Conservation (phyloP, 2,329 filamentous ascomycete genomes). For the Colletotrichum cereale region DNA sequence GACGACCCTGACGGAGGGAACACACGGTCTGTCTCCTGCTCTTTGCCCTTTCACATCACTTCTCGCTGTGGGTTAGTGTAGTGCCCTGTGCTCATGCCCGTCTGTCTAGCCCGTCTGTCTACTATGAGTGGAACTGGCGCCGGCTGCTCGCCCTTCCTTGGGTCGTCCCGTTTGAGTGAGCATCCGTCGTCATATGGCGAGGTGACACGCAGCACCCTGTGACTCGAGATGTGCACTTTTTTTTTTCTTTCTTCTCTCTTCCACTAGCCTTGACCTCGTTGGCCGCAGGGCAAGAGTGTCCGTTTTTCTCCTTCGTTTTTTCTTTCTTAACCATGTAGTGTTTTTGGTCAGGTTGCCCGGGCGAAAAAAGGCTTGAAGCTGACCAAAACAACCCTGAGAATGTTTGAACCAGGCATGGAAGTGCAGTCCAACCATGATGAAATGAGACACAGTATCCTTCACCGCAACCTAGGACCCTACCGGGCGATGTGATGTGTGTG, state of each 20-base stretch:
- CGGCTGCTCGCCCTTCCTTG: constrained; percentile 4
- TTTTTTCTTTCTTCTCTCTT: constrained; percentile 20
- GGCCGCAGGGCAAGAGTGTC: constrained; percentile 18
- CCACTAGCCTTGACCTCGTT: background rate
- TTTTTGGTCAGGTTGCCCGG: background rate
- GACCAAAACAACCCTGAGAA: background rate
- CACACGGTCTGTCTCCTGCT: constrained; percentile 37
- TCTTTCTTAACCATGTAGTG: background rate
- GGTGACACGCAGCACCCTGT: constrained; percentile 9
- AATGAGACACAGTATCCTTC: constrained; percentile 33
- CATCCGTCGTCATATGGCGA: constrained; percentile 11
- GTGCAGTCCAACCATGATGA: constrained; percentile 31
- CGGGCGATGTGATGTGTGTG: constrained; percentile 4
- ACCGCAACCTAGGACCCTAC: constrained; percentile 10
- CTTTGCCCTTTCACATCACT: constrained; percentile 19
- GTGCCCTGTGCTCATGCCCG: constrained; percentile 27
- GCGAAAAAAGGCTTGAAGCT: constrained; percentile 7
- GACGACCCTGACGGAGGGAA: constrained; percentile 36
- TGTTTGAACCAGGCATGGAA: constrained; percentile 32
- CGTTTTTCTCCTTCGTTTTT: background rate
- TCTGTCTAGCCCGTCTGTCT: constrained; percentile 22
- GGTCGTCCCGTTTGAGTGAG: constrained; percentile 5
- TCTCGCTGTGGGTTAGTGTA: constrained; percentile 4
- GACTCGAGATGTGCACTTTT: constrained; percentile 25
- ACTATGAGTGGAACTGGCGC: background rate